Conservation (phyloP, 345 rosid genomes). For the Gynandropsis gynandra region DNA sequence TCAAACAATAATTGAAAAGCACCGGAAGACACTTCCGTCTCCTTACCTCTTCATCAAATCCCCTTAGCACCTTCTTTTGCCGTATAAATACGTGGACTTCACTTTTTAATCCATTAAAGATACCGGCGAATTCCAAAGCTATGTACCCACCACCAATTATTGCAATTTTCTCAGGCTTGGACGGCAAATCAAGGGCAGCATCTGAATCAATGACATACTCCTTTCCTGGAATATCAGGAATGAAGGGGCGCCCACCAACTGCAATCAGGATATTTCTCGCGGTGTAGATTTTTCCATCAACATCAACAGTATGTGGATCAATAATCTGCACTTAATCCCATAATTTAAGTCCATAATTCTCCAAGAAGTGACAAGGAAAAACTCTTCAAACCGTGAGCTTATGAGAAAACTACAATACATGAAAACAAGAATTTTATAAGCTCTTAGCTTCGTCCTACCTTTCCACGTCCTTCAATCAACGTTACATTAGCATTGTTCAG, state of each 20-base stretch:
- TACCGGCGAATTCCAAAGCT: conserved; percentile 84
- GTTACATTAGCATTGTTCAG: conserved; percentile 63
- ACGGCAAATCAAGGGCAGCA: conserved; percentile 89
- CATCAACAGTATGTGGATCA: conserved; percentile 79
- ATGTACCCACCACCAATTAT: conserved; percentile 93
- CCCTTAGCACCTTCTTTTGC: conserved; percentile 85
- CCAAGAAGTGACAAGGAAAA: not conserved
- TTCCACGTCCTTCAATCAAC: conserved; percentile 90
- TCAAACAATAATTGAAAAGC: conserved; percentile 5
- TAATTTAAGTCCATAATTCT: conserved; percentile 7
- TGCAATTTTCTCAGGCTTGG: conserved; percentile 74
- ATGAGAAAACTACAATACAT: not conserved
- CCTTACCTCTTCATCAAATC: conserved; percentile 91
- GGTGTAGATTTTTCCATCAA: conserved; percentile 73
- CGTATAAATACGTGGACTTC: conserved; percentile 90
- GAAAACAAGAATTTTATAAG: conserved; percentile 1
- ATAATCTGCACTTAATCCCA: conserved; percentile 40
- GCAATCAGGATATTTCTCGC: conserved; percentile 72
- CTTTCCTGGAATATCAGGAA: conserved; percentile 86
- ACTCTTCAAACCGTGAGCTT: not conserved
- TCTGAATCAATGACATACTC: conserved; percentile 90
- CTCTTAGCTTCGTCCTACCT: conserved; percentile 40
- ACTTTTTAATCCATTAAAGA: conserved; percentile 72
- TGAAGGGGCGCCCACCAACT: conserved; percentile 84
- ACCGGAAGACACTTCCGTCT: conserved; percentile 1